phyloP scores from a whole-genome alignment of 2,329 filamentous ascomycete species.

The Coleophoma eucalyptorum region DNA sequence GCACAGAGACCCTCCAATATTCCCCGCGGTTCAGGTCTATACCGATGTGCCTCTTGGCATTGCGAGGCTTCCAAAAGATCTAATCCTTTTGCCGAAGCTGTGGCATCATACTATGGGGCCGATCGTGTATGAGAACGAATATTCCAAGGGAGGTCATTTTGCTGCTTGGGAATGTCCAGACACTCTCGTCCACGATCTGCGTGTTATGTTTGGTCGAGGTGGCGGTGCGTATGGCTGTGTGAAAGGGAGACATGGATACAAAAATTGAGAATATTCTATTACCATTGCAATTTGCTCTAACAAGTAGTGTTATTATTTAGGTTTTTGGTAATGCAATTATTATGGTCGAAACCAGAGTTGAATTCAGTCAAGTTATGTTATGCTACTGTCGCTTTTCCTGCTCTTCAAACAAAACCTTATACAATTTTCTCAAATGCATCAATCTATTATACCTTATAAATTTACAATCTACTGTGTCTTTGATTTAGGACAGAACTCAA shows the following conservation, averaged over 20 bases:
- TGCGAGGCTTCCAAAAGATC: constrained; percentile 53
- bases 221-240: constrained; percentile 33
- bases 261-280: background rate
- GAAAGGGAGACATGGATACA: constrained; percentile 6
- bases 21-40: constrained; percentile 3
- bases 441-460: too few relatives aligned
- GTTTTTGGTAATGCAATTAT: too few relatives aligned
- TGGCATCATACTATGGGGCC: constrained; percentile 55
- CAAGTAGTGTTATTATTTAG: too few relatives aligned
- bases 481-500: too few relatives aligned
- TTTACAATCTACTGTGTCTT: too few relatives aligned
- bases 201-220: constrained; percentile 49
- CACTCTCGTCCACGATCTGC: constrained; percentile 45
- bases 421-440: too few relatives aligned
- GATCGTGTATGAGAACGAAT: constrained; percentile 47
- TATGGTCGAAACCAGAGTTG: too few relatives aligned
- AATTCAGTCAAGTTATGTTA: too few relatives aligned
- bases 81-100: constrained; percentile 45
- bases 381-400: too few relatives aligned
- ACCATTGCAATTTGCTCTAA: too few relatives aligned
- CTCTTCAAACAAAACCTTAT: too few relatives aligned
- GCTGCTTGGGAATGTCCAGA: constrained; percentile 54
- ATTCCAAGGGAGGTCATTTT: constrained; percentile 42
- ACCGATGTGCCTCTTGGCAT: constrained; percentile 44
- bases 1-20: constrained; percentile 29